These are phyloP conservation scores for Peronosclerospora sorghi DNA, from an alignment of 352 stramenopile genomes.

Conservation along the genomic window DNA sequence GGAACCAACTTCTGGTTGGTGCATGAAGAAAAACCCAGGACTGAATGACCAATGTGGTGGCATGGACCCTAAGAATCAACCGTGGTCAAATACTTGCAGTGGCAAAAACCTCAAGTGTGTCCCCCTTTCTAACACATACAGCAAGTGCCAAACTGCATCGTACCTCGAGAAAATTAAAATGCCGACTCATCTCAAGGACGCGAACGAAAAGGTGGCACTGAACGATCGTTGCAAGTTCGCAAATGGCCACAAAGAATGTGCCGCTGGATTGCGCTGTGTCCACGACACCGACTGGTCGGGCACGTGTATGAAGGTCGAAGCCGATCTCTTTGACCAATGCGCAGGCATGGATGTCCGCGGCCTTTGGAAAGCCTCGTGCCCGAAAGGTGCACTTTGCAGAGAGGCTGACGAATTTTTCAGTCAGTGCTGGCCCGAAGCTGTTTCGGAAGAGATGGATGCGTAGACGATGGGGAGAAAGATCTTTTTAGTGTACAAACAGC, in stretches of 20 bases:
- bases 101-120: constrained; percentile 15
- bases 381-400: constrained; percentile 14
- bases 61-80: constrained; percentile 1
- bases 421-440: constrained; percentile 16
- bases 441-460: constrained; percentile 13
- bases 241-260: constrained; percentile 10
- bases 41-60: not conserved
- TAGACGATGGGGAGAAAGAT: constrained; percentile 2
- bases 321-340: constrained; percentile 18
- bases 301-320: constrained; percentile 22
- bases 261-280: constrained; percentile 15
- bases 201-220: not conserved
- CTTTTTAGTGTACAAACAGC: no score
- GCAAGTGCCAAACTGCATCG: constrained; percentile 19
- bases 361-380: constrained; percentile 21
- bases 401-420: constrained; percentile 22
- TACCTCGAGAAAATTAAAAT: constrained; percentile 13
- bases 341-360: constrained; percentile 13
- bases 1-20: constrained; percentile 2
- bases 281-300: constrained; percentile 18
- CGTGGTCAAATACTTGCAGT: constrained; percentile 17
- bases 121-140: constrained; percentile 18
- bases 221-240: not conserved
- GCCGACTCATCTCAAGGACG: constrained; percentile 1
- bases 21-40: not conserved